A percentile compares a stretch with the other conserved stretches of the same genome.
phyloP scores from a whole-genome alignment of 441 rosid species.

The Pelargonium australe region DNA sequence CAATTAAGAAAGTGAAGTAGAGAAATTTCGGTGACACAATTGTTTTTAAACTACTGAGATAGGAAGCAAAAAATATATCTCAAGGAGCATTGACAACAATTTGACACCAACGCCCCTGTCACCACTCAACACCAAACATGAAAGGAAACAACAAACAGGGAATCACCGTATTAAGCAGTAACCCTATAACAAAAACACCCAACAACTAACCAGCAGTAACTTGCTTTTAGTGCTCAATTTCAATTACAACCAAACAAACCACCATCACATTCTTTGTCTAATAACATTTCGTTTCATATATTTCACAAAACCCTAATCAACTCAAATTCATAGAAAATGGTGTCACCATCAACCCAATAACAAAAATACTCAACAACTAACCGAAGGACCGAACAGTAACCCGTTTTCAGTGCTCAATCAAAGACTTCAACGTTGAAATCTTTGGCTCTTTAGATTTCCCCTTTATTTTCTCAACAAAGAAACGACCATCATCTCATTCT shows the following conservation, averaged over 20 bases:
- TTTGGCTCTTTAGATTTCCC: background rate
- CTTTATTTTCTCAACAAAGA: background rate
- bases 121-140: no score
- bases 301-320: background rate
- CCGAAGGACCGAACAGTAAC: no score
- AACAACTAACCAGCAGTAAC: background rate
- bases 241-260: background rate
- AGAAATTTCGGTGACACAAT: background rate
- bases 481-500: background rate
- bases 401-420: background rate
- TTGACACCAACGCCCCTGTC: no score
- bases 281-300: no score
- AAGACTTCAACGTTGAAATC: background rate
- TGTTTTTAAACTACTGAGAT: background rate
- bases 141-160: no score
- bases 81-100: no score
- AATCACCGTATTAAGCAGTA: background rate
- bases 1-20: background rate
- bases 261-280: background rate
- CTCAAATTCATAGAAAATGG: background rate
- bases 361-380: background rate
- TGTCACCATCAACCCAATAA: background rate
- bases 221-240: background rate
- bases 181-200: background rate
- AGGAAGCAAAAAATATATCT: background rate